Percentiles rank a stretch among this genome's conserved stretches.
Evolutionary conservation across 148 eudicot species (phyloP).

Genomic region (Dianthus caryophyllus): DNA sequence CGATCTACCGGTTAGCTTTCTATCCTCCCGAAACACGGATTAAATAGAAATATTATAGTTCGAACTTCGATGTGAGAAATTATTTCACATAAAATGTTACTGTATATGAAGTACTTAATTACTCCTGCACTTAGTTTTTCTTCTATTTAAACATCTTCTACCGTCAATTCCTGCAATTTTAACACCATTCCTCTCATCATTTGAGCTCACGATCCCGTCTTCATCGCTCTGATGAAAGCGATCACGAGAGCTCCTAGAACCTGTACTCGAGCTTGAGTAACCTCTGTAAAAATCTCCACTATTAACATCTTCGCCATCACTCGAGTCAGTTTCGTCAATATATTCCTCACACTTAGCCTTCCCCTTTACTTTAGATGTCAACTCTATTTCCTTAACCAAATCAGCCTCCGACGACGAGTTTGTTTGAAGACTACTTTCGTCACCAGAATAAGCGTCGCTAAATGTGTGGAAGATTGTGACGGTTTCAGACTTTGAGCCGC

Average conservation of each 20-base stretch:
- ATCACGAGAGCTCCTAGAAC: slow-evolving; percentile 26
- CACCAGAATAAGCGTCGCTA: slow-evolving; percentile 36
- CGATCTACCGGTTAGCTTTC: too few relatives aligned
- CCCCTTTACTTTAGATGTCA: slow-evolving; percentile 25
- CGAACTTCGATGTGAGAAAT: too few relatives aligned
- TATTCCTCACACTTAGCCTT: slow-evolving; percentile 37
- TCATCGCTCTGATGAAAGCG: slow-evolving; percentile 29
- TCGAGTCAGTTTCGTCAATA: slow-evolving; percentile 28
- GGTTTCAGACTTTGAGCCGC: slow-evolving; percentile 39
- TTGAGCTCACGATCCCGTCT: slow-evolving; percentile 23
- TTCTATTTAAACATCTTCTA: slow-evolving; percentile 38
- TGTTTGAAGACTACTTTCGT: slow-evolving; percentile 29
- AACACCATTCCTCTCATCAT: slow-evolving; percentile 25
- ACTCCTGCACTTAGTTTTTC: slow-evolving; percentile 46
- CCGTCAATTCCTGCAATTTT: slow-evolving; percentile 26
- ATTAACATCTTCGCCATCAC: slow-evolving; percentile 39
- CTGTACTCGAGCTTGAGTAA: slow-evolving; percentile 23
- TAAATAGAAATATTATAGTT: too few relatives aligned
- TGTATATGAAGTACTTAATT: slow-evolving; percentile 14
- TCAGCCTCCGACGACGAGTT: slow-evolving; percentile 20
- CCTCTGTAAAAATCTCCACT: slow-evolving; percentile 20
- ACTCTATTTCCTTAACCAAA: slow-evolving; percentile 21
- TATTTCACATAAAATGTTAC: too few relatives aligned
- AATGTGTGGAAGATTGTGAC: slow-evolving; percentile 48
- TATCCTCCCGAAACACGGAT: too few relatives aligned